These are phyloP conservation scores for Tagetes patula DNA, from an alignment of 129 eudicot species.

Conservation along the genomic window DNA sequence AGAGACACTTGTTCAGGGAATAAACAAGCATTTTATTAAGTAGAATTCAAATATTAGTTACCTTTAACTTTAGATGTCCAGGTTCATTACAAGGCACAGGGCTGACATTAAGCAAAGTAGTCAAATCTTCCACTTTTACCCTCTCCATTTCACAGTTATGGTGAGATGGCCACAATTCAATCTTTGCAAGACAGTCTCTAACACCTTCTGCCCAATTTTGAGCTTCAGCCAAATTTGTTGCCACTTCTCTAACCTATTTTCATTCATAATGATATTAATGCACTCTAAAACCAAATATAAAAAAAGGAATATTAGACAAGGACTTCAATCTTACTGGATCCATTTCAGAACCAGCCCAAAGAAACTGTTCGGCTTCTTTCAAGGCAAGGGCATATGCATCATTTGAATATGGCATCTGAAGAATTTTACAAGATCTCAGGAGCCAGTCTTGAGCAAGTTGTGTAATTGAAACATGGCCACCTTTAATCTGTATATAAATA, in stretches of 20 bases:
- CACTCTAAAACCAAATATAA: constrained; percentile 16
- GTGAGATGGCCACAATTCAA: constrained; percentile 48
- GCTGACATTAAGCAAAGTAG: constrained; percentile 46
- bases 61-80: constrained; percentile 67
- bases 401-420: constrained; percentile 66
- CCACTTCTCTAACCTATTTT: constrained; percentile 70
- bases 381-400: constrained; percentile 57
- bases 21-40: neutral
- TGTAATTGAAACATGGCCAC: constrained; percentile 51
- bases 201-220: constrained; percentile 83
- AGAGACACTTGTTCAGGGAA: constrained; percentile 12
- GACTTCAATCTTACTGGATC: constrained; percentile 65
- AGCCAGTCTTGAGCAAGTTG: constrained; percentile 98
- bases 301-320: constrained; percentile 8
- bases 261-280: constrained; percentile 23
- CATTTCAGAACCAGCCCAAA: constrained; percentile 99
- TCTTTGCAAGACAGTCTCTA: constrained; percentile 58
- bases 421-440: constrained; percentile 63
- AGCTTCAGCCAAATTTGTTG: constrained; percentile 66
- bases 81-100: constrained; percentile 82
- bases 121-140: constrained; percentile 65
- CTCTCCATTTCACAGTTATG: constrained; percentile 40
- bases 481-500: constrained; percentile 57
- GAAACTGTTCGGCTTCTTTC: constrained; percentile 83
- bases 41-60: constrained; percentile 22